phyloP scores from a whole-genome alignment of 2,329 filamentous ascomycete genomes.

The Westerdykella aurantiaca region DNA sequence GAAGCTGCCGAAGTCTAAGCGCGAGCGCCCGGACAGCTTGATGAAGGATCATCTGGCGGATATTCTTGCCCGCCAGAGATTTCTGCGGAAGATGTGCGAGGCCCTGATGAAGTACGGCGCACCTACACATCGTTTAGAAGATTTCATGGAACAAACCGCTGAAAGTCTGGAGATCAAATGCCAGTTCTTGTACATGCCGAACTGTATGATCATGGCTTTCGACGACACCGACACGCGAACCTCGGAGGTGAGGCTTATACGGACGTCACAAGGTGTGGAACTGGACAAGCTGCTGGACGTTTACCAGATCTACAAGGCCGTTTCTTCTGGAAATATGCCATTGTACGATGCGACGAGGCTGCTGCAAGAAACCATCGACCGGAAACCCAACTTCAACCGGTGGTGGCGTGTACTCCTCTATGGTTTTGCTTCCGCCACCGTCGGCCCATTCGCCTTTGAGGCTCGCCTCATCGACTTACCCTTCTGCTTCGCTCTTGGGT shows the following conservation, averaged over 20 bases:
- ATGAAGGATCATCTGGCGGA: slow-evolving; percentile 52
- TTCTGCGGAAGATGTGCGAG: slow-evolving; percentile 76
- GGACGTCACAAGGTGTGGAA: slow-evolving; percentile 63
- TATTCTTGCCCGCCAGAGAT: slow-evolving; percentile 73
- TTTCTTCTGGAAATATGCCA: slow-evolving; percentile 69
- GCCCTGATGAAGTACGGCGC: slow-evolving; percentile 87
- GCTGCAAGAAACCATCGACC: slow-evolving; percentile 58
- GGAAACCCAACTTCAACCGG: slow-evolving; percentile 48
- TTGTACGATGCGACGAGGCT: slow-evolving; percentile 63
- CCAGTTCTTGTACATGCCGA: slow-evolving; percentile 84
- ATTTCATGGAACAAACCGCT: slow-evolving; percentile 86
- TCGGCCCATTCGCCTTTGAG: slow-evolving; percentile 74
- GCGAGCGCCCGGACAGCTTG: slow-evolving; percentile 46
- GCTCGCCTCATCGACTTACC: slow-evolving; percentile 73
- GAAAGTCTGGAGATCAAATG: slow-evolving; percentile 83
- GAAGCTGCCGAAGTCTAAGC: neutral
- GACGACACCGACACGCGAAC: slow-evolving; percentile 68
- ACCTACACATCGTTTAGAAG: slow-evolving; percentile 83
- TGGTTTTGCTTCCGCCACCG: slow-evolving; percentile 67
- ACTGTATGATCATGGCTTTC: slow-evolving; percentile 92
- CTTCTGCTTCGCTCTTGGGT: slow-evolving; percentile 69
- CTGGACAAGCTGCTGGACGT: slow-evolving; percentile 68
- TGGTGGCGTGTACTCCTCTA: slow-evolving; percentile 58
- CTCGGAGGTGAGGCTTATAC: slow-evolving; percentile 72
- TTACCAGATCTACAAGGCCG: slow-evolving; percentile 73